A percentile compares a stretch with the other conserved stretches of the same genome.
Conservation (phyloP, 2,329 filamentous ascomycete species). For the Chaetomium strumarium region DNA sequence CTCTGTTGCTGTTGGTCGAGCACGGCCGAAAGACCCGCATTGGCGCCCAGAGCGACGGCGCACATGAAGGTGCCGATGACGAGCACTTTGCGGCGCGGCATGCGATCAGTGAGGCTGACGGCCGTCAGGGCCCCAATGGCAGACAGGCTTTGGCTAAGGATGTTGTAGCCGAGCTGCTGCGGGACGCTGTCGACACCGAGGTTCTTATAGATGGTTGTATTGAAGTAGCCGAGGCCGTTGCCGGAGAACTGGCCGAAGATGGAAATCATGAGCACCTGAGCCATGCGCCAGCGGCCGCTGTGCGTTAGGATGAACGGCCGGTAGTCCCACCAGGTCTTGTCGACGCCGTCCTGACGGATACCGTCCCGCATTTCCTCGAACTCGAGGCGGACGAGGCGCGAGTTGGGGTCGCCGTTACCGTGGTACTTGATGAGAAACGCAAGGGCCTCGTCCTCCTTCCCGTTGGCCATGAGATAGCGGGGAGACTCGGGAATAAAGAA, state of each 20-base stretch:
- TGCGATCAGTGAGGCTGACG: constrained; percentile 38
- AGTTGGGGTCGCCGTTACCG: constrained; percentile 36
- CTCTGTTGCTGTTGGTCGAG: constrained; percentile 26
- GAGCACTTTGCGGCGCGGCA: constrained; percentile 43
- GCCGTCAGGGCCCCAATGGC: constrained; percentile 40
- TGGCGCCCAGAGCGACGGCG: constrained; percentile 38
- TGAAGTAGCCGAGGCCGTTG: constrained; percentile 47
- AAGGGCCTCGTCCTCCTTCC: constrained; percentile 35
- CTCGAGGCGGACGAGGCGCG: constrained; percentile 36
- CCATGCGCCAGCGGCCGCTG: constrained; percentile 42
- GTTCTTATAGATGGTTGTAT: constrained; percentile 40
- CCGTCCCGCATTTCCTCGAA: constrained; percentile 38
- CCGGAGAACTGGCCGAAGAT: constrained; percentile 47
- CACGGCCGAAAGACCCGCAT: constrained; percentile 39
- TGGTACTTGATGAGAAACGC: constrained; percentile 39
- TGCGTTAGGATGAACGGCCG: constrained; percentile 39
- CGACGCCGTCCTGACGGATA: constrained; percentile 40
- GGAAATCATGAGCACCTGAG: constrained; percentile 45
- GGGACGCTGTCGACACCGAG: constrained; percentile 34
- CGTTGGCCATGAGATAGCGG: constrained; percentile 38
- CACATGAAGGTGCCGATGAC: constrained; percentile 40
- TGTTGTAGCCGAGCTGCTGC: constrained; percentile 40
- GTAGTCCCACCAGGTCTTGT: constrained; percentile 45
- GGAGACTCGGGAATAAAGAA: constrained; percentile 39
- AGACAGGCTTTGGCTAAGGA: constrained; percentile 42